Conservation (phyloP, 2,329 filamentous ascomycete species). For the Talaromyces islandicus region DNA sequence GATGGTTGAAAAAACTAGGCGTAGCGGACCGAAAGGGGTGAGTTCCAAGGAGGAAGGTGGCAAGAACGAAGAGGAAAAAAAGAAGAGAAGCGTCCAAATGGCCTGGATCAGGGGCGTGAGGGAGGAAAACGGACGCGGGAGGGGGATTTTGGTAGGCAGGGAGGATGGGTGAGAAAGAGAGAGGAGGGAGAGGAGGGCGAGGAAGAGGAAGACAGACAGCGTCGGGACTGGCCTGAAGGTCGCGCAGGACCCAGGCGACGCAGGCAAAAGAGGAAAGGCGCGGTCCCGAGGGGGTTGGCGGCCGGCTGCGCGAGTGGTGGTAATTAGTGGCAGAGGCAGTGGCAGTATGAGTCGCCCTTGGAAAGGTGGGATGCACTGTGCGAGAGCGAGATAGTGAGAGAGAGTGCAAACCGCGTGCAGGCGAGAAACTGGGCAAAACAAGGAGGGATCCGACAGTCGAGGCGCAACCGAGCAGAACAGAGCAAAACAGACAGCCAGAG, state of each 20-base stretch:
- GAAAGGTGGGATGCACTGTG: too few species aligned
- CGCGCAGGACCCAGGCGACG: slow-evolving; percentile 17
- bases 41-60: slow-evolving; percentile 6
- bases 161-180: slow-evolving; percentile 7
- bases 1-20: slow-evolving; percentile 11
- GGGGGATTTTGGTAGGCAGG: slow-evolving; percentile 9
- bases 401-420: too few species aligned
- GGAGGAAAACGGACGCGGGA: slow-evolving; percentile 10
- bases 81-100: slow-evolving; percentile 6
- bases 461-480: neutral
- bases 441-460: neutral
- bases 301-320: neutral
- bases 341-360: too few species aligned
- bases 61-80: slow-evolving; percentile 10
- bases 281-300: slow-evolving; percentile 3
- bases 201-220: slow-evolving; percentile 4
- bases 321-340: too few species aligned
- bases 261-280: slow-evolving; percentile 22
- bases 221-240: slow-evolving; percentile 16
- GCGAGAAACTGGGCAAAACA: neutral
- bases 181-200: slow-evolving; percentile 8
- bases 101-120: slow-evolving; percentile 6
- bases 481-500: neutral
- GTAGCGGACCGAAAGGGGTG: neutral
- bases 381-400: too few species aligned